Evolutionary conservation across 2,329 filamentous ascomycete species (phyloP).

Genomic region (Huntiella bhutanensis): DNA sequence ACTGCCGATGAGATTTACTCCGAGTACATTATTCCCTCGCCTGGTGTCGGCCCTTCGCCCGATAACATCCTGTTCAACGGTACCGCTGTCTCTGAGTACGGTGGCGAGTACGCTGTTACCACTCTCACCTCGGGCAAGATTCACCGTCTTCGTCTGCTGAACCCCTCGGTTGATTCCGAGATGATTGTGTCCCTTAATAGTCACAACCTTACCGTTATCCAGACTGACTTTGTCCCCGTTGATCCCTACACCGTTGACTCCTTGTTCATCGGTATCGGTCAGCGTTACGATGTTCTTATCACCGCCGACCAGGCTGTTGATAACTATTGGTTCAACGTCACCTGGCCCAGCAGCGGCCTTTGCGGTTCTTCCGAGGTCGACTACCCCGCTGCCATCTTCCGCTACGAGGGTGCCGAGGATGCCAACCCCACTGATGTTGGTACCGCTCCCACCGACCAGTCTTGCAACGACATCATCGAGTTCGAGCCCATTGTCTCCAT

Average conservation of each 20-base stretch:
- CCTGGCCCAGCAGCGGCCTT: slow-evolving; percentile 16
- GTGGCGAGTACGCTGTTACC: slow-evolving; percentile 17
- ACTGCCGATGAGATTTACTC: slow-evolving; percentile 13
- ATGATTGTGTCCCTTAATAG: slow-evolving; percentile 39
- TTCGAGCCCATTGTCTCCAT: slow-evolving; percentile 16
- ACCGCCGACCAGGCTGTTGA: slow-evolving; percentile 17
- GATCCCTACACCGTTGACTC: slow-evolving; percentile 43
- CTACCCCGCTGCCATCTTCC: slow-evolving; percentile 22
- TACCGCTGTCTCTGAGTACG: slow-evolving; percentile 16
- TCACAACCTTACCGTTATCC: slow-evolving; percentile 44
- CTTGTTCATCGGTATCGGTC: slow-evolving; percentile 39
- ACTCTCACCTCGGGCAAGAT: slow-evolving; percentile 31
- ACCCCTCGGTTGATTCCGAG: slow-evolving; percentile 31
- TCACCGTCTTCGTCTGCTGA: slow-evolving; percentile 41
- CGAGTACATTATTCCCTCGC: slow-evolving; percentile 11
- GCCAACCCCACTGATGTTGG: slow-evolving; percentile 17
- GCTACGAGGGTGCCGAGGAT: slow-evolving; percentile 19
- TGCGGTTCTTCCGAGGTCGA: slow-evolving; percentile 17
- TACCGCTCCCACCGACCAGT: slow-evolving; percentile 13
- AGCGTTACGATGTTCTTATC: slow-evolving; percentile 25
- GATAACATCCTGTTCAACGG: slow-evolving; percentile 47
- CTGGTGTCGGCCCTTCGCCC: slow-evolving; percentile 13
- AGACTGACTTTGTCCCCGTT: slow-evolving; percentile 43
- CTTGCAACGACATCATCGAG: slow-evolving; percentile 14
- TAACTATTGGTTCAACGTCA: slow-evolving; percentile 21